Percentiles rank a stretch among this genome's conserved stretches.
Conservation (phyloP, 2,329 filamentous ascomycete genomes). For the Aspergillus neoniger region DNA sequence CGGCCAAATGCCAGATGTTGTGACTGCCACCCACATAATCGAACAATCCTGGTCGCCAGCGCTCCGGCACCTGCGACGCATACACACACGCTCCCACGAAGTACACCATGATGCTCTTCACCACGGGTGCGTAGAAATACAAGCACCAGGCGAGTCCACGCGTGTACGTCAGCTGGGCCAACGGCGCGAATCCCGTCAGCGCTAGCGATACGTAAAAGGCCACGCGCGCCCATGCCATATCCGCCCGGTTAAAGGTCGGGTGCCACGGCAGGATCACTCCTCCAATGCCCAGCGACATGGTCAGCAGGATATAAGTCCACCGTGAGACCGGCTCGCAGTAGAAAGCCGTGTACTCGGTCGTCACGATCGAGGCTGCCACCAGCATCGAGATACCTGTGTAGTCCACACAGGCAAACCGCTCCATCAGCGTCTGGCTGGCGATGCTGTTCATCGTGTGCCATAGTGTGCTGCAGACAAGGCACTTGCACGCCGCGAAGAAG, state of each 20-base stretch:
- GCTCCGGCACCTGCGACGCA: constrained; percentile 86
- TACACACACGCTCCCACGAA: constrained; percentile 82
- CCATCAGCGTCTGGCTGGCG: constrained; percentile 83
- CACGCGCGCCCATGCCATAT: constrained; percentile 92
- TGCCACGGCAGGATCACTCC: constrained; percentile 96
- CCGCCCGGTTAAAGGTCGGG: constrained; percentile 85
- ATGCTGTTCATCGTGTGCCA: constrained; percentile 99
- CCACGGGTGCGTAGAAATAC: constrained; percentile 84
- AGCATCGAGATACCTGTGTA: constrained; percentile 96
- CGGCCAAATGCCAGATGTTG: constrained; percentile 96
- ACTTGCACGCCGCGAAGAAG: constrained; percentile 94
- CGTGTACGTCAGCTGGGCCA: constrained; percentile 77
- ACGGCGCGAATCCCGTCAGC: constrained; percentile 83
- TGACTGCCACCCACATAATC: constrained; percentile 95
- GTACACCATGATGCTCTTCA: constrained; percentile 86
- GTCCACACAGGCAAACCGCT: constrained; percentile 95
- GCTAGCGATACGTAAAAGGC: constrained; percentile 87
- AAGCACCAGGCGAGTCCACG: constrained; percentile 78
- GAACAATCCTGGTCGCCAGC: constrained; percentile 89
- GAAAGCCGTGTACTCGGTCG: constrained; percentile 97
- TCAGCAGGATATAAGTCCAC: constrained; percentile 81
- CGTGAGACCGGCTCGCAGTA: constrained; percentile 92
- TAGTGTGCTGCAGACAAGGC: constrained; percentile 88
- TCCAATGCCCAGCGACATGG: constrained; percentile 76
- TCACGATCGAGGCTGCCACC: constrained; percentile 92